These are phyloP conservation scores for Pyrenochaeta sp. DNA, from an alignment of 2,329 filamentous ascomycete species.

Conservation along the genomic window DNA sequence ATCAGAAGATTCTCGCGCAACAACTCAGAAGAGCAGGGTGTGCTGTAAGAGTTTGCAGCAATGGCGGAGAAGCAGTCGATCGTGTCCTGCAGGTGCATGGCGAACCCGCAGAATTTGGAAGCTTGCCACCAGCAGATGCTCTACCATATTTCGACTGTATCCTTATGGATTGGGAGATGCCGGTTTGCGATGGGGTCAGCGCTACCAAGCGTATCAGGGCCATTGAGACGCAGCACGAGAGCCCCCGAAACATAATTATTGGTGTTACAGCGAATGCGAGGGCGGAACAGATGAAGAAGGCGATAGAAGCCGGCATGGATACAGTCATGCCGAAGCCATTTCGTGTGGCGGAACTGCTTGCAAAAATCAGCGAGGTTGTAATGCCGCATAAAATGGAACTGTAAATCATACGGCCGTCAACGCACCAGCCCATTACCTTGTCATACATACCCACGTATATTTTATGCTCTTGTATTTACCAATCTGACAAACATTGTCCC, in stretches of 20 bases:
- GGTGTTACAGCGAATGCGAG: constrained; percentile 43
- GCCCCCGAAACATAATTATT: constrained; percentile 31
- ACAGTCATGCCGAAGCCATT: background rate
- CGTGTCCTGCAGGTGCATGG: background rate
- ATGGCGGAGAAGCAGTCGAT: constrained; percentile 30
- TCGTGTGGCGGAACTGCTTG: background rate
- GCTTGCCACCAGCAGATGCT: background rate
- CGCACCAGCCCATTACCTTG: too few species aligned
- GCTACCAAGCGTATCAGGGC: constrained; percentile 27
- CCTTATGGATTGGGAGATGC: constrained; percentile 44
- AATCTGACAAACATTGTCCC: too few species aligned
- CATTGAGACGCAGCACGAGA: constrained; percentile 19
- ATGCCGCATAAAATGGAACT: too few species aligned
- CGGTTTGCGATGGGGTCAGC: constrained; percentile 40
- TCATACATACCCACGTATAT: too few species aligned
- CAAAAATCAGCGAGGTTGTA: background rate
- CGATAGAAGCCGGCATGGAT: background rate
- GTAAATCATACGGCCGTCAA: too few species aligned
- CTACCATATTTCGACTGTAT: too few species aligned
- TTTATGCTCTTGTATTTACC: too few species aligned
- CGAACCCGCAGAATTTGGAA: background rate
- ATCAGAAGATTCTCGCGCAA: constrained; percentile 38
- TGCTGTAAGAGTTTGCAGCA: constrained; percentile 32
- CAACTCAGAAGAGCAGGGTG: constrained; percentile 37
- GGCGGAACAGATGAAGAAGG: constrained; percentile 29